A percentile compares a stretch with the other conserved stretches of the same genome.
phyloP scores from a whole-genome alignment of 495 filamentous ascomycete species.

The Neurospora sp. region DNA sequence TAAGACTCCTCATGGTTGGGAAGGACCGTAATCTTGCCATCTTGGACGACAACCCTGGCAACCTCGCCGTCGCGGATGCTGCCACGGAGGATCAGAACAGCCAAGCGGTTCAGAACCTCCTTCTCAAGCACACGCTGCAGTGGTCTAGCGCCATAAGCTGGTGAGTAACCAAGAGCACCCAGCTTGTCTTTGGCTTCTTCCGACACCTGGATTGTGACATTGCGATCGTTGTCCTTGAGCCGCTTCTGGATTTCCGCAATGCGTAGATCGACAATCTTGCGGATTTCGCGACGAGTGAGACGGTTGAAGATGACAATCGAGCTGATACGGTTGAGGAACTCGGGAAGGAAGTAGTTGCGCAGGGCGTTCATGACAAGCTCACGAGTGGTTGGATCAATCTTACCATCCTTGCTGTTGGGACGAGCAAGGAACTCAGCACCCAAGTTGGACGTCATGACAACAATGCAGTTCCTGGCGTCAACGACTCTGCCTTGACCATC shows the following conservation, averaged over 20 bases:
- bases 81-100: constrained; percentile 79
- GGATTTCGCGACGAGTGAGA: constrained; percentile 76
- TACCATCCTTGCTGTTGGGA: constrained; percentile 62
- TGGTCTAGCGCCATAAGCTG: constrained; percentile 86
- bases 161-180: constrained; percentile 79
- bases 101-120: constrained; percentile 87
- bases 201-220: constrained; percentile 64
- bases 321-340: constrained; percentile 96
- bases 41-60: constrained; percentile 64
- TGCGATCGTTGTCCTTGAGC: constrained; percentile 66
- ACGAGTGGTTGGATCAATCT: constrained; percentile 74
- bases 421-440: constrained; percentile 89
- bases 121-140: constrained; percentile 84
- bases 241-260: constrained; percentile 85
- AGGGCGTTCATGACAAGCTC: constrained; percentile 84
- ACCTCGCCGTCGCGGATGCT: constrained; percentile 74
- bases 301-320: constrained; percentile 98
- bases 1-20: constrained; percentile 67
- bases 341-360: constrained; percentile 90
- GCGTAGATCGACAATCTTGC: constrained; percentile 89
- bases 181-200: constrained; percentile 84
- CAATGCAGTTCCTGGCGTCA: constrained; percentile 94
- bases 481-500: constrained; percentile 92
- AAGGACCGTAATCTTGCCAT: constrained; percentile 63
- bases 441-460: constrained; percentile 97